Evolutionary conservation across 225 moss, liverwort and hornwort species (phyloP).

Genomic region (Physcomitrium patens): DNA sequence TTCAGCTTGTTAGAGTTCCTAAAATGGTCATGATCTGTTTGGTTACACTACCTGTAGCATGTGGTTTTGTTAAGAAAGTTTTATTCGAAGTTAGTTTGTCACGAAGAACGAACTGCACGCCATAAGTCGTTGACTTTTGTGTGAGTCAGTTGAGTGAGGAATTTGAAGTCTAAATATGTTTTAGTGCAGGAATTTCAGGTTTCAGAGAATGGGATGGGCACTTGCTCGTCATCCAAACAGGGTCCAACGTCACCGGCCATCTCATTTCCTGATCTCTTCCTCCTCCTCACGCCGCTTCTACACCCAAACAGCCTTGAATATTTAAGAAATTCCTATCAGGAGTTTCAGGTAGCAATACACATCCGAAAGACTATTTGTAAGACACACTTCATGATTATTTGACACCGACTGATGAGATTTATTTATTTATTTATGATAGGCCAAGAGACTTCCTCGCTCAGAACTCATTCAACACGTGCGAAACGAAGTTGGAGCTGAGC

Average conservation of each 20-base stretch:
- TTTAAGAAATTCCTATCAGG: constrained; percentile 33
- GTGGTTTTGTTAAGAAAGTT: too few relatives aligned
- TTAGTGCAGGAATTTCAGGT: constrained; percentile 38
- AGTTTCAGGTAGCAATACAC: constrained; percentile 46
- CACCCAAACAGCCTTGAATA: constrained; percentile 24
- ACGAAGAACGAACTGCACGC: too few relatives aligned
- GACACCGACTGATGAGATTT: constrained; percentile 27
- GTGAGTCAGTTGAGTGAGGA: neutral
- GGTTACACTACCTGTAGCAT: too few relatives aligned
- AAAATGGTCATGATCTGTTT: neutral
- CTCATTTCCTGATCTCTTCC: constrained; percentile 44
- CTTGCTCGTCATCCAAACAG: constrained; percentile 14
- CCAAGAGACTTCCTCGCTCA: constrained; percentile 37
- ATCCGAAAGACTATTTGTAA: neutral
- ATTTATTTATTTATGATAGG: constrained; percentile 37
- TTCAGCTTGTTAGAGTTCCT: neutral
- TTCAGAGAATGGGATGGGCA: constrained; percentile 8
- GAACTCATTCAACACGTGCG: constrained; percentile 45
- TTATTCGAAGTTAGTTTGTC: too few relatives aligned
- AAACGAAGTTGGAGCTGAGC: constrained; percentile 46
- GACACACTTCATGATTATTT: neutral
- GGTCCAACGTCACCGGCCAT: constrained; percentile 52
- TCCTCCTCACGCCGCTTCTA: constrained; percentile 41
- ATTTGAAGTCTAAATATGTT: neutral
- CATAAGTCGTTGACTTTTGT: neutral